A percentile compares a stretch with the other conserved stretches of the same genome.
Conservation (phyloP, 1,284 basidiomycete species). For the Erythrobasidium hasegawianum region DNA sequence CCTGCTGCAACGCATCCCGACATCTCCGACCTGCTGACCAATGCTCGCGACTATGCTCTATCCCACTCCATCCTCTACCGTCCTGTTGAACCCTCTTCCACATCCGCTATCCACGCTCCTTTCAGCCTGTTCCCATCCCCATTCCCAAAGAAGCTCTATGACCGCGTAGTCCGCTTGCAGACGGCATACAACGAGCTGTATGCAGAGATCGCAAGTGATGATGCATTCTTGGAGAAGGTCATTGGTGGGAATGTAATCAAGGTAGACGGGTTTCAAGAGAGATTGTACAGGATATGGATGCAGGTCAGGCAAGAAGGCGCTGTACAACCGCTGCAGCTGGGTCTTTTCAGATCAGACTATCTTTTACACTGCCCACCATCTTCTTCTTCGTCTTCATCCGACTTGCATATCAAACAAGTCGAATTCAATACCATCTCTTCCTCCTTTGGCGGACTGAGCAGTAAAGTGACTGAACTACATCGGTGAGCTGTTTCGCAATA, state of each 20-base stretch:
- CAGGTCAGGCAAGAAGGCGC: conserved; percentile 60
- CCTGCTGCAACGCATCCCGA: conserved; percentile 3
- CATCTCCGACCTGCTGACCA: conserved; percentile 38
- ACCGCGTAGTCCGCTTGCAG: conserved; percentile 66
- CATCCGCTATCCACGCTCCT: conserved; percentile 80
- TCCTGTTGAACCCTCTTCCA: conserved; percentile 42
- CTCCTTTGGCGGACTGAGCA: conserved; percentile 80
- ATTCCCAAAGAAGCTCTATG: conserved; percentile 70
- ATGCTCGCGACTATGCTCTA: conserved; percentile 78
- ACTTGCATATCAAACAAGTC: conserved; percentile 77
- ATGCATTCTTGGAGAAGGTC: conserved; percentile 70
- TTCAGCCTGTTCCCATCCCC: conserved; percentile 78
- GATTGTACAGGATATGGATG: conserved; percentile 83
- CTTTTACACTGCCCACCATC: conserved; percentile 61
- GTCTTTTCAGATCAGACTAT: conserved; percentile 95
- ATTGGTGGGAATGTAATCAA: conserved; percentile 76
- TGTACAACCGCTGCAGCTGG: conserved; percentile 71
- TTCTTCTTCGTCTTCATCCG: conserved; percentile 38
- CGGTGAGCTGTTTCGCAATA: conserved; percentile 54
- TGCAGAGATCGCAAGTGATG: conserved; percentile 74
- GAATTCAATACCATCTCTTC: conserved; percentile 97
- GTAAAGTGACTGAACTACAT: conserved; percentile 71
- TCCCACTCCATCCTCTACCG: conserved; percentile 66
- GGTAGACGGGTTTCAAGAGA: conserved; percentile 81
- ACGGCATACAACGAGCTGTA: conserved; percentile 80